These are phyloP conservation scores for Funneliformis geosporum DNA, from an alignment of 192 early-diverging fungal species.

Conservation along the genomic window DNA sequence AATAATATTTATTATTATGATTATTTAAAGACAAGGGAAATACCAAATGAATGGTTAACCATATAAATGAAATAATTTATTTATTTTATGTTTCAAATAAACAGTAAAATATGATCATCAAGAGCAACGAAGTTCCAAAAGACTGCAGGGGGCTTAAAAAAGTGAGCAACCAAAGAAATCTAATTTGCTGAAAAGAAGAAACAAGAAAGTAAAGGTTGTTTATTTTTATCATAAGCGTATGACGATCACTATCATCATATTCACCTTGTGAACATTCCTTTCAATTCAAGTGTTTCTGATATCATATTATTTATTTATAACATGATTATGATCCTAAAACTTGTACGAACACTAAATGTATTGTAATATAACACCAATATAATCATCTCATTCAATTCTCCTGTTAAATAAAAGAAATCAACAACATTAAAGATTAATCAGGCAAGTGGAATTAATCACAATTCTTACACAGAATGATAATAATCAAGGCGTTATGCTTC, in stretches of 20 bases:
- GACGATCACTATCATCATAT: background rate
- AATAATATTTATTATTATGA: too few species aligned
- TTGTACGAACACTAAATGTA: background rate
- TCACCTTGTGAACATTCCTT: background rate
- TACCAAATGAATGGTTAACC: too few species aligned
- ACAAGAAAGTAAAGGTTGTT: background rate
- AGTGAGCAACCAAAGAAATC: too few species aligned
- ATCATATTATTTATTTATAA: background rate
- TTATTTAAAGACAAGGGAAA: too few species aligned
- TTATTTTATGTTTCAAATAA: too few species aligned
- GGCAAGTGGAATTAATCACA: background rate
- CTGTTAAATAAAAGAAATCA: conserved; percentile 6
- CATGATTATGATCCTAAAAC: background rate
- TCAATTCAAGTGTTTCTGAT: background rate
- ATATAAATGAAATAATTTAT: too few species aligned
- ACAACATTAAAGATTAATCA: conserved; percentile 14
- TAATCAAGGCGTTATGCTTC: background rate
- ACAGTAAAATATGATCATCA: too few species aligned
- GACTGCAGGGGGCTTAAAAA: too few species aligned
- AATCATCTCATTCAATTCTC: background rate
- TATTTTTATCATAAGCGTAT: background rate
- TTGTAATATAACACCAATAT: background rate
- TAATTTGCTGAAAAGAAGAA: background rate
- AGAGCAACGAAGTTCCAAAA: too few species aligned
- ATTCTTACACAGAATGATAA: background rate